Evolutionary conservation across 306 rosid genomes (phyloP).

Genomic region (Gleditsia sinensis): DNA sequence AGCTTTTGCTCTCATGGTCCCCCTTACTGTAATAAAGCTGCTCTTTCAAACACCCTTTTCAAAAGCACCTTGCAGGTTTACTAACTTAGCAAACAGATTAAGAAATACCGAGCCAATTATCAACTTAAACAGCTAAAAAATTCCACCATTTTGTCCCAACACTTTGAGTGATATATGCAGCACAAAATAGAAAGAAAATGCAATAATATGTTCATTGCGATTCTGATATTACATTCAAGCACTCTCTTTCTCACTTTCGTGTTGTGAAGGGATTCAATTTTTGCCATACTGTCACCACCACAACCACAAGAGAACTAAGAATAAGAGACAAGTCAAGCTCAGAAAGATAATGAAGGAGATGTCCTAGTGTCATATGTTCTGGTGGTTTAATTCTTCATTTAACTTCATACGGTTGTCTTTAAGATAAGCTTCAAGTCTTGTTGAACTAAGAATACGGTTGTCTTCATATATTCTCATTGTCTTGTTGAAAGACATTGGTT

Average conservation of each 20-base stretch:
- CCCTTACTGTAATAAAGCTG: constrained; percentile 11
- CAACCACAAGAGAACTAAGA: not conserved
- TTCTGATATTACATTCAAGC: not conserved
- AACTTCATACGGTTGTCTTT: too few relatives aligned
- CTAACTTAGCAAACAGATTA: not conserved
- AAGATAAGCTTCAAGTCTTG: too few relatives aligned
- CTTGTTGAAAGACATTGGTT: not conserved
- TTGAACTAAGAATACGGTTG: too few relatives aligned
- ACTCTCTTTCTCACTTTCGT: too few relatives aligned
- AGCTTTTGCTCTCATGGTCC: constrained; percentile 34
- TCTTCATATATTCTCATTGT: not conserved
- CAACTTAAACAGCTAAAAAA: not conserved
- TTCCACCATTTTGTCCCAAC: not conserved
- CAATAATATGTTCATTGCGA: not conserved
- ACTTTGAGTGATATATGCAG: not conserved
- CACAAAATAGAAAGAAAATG: not conserved
- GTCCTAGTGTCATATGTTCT: not conserved
- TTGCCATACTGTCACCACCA: not conserved
- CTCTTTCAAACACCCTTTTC: not conserved
- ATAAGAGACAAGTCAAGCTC: not conserved
- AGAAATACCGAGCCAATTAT: not conserved
- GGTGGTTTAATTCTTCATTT: too few relatives aligned
- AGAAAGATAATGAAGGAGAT: not conserved
- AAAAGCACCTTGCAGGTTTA: not conserved
- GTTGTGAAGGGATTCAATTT: too few relatives aligned